Evolutionary conservation across 2,329 filamentous ascomycete genomes (phyloP).

Genomic region (Cercospora berteroae): DNA sequence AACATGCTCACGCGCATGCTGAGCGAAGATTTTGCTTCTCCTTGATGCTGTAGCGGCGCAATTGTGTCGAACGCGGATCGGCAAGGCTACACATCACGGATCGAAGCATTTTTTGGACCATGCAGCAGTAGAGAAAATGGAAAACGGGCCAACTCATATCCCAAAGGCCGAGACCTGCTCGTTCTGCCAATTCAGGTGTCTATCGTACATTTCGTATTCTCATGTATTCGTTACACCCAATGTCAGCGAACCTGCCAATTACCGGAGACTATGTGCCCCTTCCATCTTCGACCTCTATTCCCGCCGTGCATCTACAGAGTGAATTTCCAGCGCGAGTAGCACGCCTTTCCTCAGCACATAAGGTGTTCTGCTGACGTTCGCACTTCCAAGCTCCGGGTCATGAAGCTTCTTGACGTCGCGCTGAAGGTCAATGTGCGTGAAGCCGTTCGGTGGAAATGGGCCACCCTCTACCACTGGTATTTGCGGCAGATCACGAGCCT

Average conservation of each 20-base stretch:
- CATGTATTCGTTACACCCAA: neutral
- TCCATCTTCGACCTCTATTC: neutral
- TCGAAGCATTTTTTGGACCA: neutral
- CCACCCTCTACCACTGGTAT: constrained; percentile 28
- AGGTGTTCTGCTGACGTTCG: constrained; percentile 32
- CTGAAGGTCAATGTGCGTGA: constrained; percentile 32
- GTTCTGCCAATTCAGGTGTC: neutral
- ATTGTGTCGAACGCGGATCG: neutral
- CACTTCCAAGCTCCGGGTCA: constrained; percentile 30
- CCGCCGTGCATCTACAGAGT: constrained; percentile 25
- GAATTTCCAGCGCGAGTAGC: constrained; percentile 25
- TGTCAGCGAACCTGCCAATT: neutral
- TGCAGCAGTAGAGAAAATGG: neutral
- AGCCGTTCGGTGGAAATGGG: constrained; percentile 27
- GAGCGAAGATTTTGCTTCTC: neutral
- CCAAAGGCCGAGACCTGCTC: neutral
- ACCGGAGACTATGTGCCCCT: neutral
- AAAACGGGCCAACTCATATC: neutral
- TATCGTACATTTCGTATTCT: neutral
- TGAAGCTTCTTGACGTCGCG: constrained; percentile 23
- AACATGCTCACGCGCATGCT: neutral
- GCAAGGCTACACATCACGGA: neutral
- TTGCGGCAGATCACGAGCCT: constrained; percentile 8
- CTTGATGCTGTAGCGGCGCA: neutral
- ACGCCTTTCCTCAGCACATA: constrained; percentile 30